phyloP scores from a whole-genome alignment of 305 asterid species.

The Fraxinus baroniana region DNA sequence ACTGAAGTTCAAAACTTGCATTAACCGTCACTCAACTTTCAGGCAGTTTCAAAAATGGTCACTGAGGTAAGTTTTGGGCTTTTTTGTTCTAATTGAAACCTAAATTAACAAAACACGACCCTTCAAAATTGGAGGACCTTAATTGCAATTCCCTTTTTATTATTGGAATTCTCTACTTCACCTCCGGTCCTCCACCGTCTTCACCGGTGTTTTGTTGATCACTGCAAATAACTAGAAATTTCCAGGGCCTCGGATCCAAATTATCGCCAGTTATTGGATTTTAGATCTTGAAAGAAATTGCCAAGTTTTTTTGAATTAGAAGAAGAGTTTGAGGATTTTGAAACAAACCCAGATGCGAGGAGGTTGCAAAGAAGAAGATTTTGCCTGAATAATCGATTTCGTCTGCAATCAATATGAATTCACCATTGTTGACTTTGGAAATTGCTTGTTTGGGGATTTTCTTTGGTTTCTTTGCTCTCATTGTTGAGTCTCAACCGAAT shows the following conservation, averaged over 20 bases:
- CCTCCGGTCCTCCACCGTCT: too few species aligned
- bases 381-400: slow-evolving; percentile 14
- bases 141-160: too few species aligned
- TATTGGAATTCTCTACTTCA: too few species aligned
- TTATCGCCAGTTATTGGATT: neutral
- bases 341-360: slow-evolving; percentile 37
- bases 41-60: too few species aligned
- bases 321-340: neutral
- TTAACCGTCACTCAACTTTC: too few species aligned
- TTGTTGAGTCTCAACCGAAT: slow-evolving; percentile 36
- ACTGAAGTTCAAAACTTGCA: too few species aligned
- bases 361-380: slow-evolving; percentile 10
- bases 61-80: too few species aligned
- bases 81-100: too few species aligned
- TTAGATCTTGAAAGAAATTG: neutral
- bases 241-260: neutral
- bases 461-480: slow-evolving; percentile 25
- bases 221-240: slow-evolving; percentile 5
- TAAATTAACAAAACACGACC: too few species aligned
- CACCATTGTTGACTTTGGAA: slow-evolving; percentile 28
- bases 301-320: neutral
- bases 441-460: slow-evolving; percentile 16
- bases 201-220: too few species aligned
- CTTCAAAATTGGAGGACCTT: too few species aligned
- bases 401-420: slow-evolving; percentile 29